Evolutionary conservation across 352 stramenopile species (phyloP).

Genomic region (Globisporangium camurandrum): DNA sequence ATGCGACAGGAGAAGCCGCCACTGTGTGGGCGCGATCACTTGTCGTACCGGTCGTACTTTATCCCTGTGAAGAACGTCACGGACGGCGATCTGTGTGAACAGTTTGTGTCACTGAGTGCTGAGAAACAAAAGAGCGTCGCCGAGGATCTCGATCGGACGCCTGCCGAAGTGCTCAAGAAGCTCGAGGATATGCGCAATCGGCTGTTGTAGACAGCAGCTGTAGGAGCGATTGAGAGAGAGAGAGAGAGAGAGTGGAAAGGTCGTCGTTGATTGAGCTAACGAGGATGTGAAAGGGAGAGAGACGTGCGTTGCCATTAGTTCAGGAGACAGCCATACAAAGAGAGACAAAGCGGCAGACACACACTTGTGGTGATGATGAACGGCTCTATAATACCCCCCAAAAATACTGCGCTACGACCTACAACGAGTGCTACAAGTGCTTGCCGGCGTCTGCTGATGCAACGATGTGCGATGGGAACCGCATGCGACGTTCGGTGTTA

Average conservation of each 20-base stretch:
- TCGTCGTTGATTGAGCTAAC: too few species aligned
- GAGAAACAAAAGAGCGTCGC: slow-evolving; percentile 96
- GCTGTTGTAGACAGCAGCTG: slow-evolving; percentile 84
- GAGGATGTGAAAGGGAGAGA: not conserved
- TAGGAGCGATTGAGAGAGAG: slow-evolving; percentile 5
- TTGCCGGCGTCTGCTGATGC: too few species aligned
- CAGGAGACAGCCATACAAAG: not conserved
- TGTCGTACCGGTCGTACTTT: slow-evolving; percentile 97
- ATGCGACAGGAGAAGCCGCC: slow-evolving; percentile 88
- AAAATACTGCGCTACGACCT: too few species aligned
- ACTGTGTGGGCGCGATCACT: slow-evolving; percentile 94
- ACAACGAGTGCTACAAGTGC: not conserved
- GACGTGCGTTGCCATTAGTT: not conserved
- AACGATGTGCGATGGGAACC: slow-evolving; percentile 21
- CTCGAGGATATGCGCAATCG: slow-evolving; percentile 97
- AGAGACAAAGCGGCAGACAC: too few species aligned
- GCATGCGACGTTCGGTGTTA: slow-evolving; percentile 29
- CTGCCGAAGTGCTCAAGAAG: slow-evolving; percentile 97
- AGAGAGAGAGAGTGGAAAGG: too few species aligned
- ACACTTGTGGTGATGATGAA: too few species aligned
- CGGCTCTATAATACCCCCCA: too few species aligned
- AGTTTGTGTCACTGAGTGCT: slow-evolving; percentile 88
- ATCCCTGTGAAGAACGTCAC: slow-evolving; percentile 98
- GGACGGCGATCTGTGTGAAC: slow-evolving; percentile 97
- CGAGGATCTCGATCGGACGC: slow-evolving; percentile 93